A percentile compares a stretch with the other conserved stretches of the same genome.
These are phyloP conservation scores for Coemansia reversa DNA, from an alignment of 192 early-diverging fungal genomes.

Conservation along the genomic window DNA sequence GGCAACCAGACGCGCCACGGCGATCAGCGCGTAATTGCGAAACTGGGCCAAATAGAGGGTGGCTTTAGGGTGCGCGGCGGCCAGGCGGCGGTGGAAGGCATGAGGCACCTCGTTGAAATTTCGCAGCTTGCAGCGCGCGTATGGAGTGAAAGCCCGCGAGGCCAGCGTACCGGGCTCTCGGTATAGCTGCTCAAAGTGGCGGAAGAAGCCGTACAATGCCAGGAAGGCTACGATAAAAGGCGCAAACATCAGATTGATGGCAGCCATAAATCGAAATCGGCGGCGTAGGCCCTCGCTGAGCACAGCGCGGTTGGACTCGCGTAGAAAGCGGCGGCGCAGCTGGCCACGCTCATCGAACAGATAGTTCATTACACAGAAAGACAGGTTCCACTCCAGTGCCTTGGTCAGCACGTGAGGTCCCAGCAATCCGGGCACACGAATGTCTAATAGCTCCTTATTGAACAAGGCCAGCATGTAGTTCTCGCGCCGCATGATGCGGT, in stretches of 20 bases:
- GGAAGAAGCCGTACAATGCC: conserved; percentile 84
- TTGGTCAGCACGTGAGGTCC: conserved; percentile 73
- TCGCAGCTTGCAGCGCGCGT: conserved; percentile 90
- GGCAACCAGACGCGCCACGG: conserved; percentile 81
- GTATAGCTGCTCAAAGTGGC: conserved; percentile 85
- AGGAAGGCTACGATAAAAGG: conserved; percentile 86
- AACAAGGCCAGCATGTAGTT: conserved; percentile 97
- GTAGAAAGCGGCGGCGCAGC: conserved; percentile 77
- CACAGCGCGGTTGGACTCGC: conserved; percentile 63
- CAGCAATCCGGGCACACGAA: conserved; percentile 66
- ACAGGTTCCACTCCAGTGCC: conserved; percentile 89
- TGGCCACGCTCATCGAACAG: conserved; percentile 88
- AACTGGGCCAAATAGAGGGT: conserved; percentile 88
- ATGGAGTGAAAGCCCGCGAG: conserved; percentile 78
- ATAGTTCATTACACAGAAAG: conserved; percentile 79
- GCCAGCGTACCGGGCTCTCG: conserved; percentile 80
- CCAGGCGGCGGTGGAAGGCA: conserved; percentile 74
- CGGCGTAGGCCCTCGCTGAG: conserved; percentile 68
- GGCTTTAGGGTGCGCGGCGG: conserved; percentile 70
- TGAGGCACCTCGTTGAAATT: conserved; percentile 99
- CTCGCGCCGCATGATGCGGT: conserved; percentile 95
- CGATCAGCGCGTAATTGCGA: conserved; percentile 75
- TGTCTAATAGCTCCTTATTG: conserved; percentile 86
- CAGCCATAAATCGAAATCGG: conserved; percentile 85
- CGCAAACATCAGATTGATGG: conserved; percentile 79